Conservation (phyloP, 2,329 filamentous ascomycete species). For the Penicillium fuscoglaucum region DNA sequence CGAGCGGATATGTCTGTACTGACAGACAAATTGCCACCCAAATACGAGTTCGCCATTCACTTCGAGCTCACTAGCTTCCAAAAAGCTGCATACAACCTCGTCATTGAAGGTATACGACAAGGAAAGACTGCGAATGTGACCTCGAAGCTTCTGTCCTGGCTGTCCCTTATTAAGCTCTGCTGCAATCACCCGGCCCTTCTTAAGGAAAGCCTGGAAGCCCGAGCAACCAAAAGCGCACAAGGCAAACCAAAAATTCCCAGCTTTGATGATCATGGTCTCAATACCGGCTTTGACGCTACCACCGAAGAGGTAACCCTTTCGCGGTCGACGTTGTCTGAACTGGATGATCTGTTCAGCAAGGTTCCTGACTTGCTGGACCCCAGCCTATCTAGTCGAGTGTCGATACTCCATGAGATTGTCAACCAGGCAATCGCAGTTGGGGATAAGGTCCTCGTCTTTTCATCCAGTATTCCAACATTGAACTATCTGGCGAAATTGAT, state of each 20-base stretch:
- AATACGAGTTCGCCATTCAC: constrained; percentile 78
- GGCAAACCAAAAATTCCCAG: too few species aligned
- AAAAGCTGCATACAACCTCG: constrained; percentile 59
- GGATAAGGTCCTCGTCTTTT: constrained; percentile 82
- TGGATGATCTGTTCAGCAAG: constrained; percentile 32
- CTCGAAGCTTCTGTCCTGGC: constrained; percentile 53
- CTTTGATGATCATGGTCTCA: background rate
- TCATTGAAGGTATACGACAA: constrained; percentile 18
- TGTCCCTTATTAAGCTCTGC: constrained; percentile 54
- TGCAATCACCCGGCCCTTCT: constrained; percentile 61
- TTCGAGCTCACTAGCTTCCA: constrained; percentile 70
- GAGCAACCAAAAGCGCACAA: constrained; percentile 9
- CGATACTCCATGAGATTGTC: constrained; percentile 68
- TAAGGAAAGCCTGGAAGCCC: constrained; percentile 46
- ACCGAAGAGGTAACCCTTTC: constrained; percentile 9
- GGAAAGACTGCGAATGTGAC: too few species aligned
- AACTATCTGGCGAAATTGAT: constrained; percentile 66
- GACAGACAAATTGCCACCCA: constrained; percentile 66
- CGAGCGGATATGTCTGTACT: constrained; percentile 70
- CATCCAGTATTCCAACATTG: constrained; percentile 68
- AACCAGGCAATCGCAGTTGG: constrained; percentile 59
- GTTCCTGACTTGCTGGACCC: constrained; percentile 45
- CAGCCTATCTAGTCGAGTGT: constrained; percentile 66
- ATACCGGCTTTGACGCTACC: background rate
- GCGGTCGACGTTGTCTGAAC: constrained; percentile 28